Evolutionary conservation across 495 filamentous ascomycete species (phyloP).

Genomic region (Mytilinidion resinicola): DNA sequence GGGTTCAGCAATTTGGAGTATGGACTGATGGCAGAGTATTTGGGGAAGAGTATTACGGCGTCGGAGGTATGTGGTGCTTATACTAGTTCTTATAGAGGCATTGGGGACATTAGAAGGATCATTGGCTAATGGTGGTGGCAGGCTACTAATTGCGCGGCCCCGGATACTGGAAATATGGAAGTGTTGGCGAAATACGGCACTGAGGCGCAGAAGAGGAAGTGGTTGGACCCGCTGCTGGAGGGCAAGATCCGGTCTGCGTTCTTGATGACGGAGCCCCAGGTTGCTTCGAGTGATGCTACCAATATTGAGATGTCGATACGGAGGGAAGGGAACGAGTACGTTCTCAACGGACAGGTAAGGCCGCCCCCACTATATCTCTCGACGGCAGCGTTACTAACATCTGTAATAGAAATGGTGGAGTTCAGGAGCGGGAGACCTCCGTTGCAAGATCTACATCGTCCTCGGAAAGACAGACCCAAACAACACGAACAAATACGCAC

Average conservation of each 20-base stretch:
- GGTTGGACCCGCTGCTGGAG: conserved; percentile 38
- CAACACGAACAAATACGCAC: conserved; percentile 35
- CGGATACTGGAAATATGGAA: conserved; percentile 44
- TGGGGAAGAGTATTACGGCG: conserved; percentile 39
- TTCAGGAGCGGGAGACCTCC: conserved; percentile 38
- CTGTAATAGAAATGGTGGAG: conserved; percentile 39
- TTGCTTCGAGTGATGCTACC: conserved; percentile 40
- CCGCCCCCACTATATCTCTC: not conserved
- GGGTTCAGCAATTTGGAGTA: conserved; percentile 44
- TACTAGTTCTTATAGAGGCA: not conserved
- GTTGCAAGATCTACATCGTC: conserved; percentile 41
- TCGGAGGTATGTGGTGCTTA: conserved; percentile 29
- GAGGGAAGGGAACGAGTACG: conserved; percentile 36
- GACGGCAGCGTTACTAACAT: conserved; percentile 2
- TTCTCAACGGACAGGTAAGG: conserved; percentile 38
- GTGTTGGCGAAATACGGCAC: conserved; percentile 43
- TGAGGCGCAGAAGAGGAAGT: conserved; percentile 38
- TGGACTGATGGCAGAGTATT: conserved; percentile 40
- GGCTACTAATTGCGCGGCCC: conserved; percentile 41
- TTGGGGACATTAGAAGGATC: not conserved
- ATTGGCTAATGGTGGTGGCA: not conserved
- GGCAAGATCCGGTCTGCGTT: conserved; percentile 42
- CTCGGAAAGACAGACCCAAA: conserved; percentile 40
- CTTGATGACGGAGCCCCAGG: conserved; percentile 42
- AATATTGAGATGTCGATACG: conserved; percentile 37